Evolutionary conservation across 164 flowering plant species (phyloP), one percentile per base, ranked within the genome.

Genomic region (Liriodendron chinense): DNA sequence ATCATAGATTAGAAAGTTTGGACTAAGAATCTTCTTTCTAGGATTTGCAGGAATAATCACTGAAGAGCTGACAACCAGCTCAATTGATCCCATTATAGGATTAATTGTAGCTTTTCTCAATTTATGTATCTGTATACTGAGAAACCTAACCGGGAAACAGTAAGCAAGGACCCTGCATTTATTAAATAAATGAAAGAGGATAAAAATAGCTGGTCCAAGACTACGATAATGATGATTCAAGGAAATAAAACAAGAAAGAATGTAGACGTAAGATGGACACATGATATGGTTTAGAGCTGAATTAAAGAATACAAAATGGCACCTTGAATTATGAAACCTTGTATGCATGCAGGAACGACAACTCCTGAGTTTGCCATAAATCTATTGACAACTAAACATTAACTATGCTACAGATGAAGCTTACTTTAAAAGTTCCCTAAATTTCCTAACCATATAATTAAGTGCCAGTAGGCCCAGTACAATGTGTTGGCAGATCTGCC

Each of bases 361-460:
- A 53, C 73, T 53, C 28, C 63, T 50, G 53, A 70, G 43, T 24
- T 18, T 25, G 73, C 26, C 73, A 70, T 70, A 14, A 49, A 14
- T 16, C 14, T 7, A 24, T 3, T 34, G 43, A 34, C 43, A 34
- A 4, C 43, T 34, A 34, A 34, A 34, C 43, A 34, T 34, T 34
- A 4, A 34, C 43, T 34, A 34, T 34, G 7, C 43, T 12, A 47
- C 64, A 23, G 24, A 12, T 63, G 56, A 22, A 73, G 13, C 18
- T 64, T 10, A 47, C n/a, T 10, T 10, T 23, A 64, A 34, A 23
- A 73, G 57, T 24, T 49, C 22, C 22, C 64, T 61, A 4, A 61
- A 61, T 61, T 21, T 26, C 26, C 16, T 21, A 43, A 75, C 9
- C 20, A 72, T 70, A 22, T 28, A 70, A 59, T 24, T 61, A n/a